Base-by-base conservation (phyloP, 1,139 yeast genomes). In the Zygosaccharomyces sapae region DNA sequence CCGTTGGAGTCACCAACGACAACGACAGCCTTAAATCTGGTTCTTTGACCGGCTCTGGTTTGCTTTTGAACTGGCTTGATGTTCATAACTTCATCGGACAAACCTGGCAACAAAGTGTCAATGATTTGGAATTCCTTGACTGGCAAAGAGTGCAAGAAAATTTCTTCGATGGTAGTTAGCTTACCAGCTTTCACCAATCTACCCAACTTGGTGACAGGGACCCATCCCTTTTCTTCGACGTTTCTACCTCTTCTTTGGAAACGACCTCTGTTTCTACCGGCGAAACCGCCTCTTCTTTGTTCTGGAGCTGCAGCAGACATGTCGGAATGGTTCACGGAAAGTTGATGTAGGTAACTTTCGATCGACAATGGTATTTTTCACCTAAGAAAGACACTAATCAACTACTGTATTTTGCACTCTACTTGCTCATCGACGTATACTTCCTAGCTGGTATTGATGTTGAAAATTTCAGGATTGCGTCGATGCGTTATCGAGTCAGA, bases 11-110 rank as follows among this genome's bases (percentile, higher is more conserved):
- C 98, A 83, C 98, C 98, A 74, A 92, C 89, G 72, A 92, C 90
- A 73, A 94, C 97, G 72, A 92, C 96, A 75, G 97, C 98, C 94
- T 94, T 94, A 86, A 92, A 90, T 83, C 98, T 89, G 79, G 98
- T 92, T 84, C 98, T 92, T 84, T 92, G 98, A 89, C 98, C 98
- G 70, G 98, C 98, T 80, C 96, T 85, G 83, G 98, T 92, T 81
- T 92, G 98, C 85, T 92, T 92, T 81, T 92, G 98, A 67, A 92
- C 98, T 65, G 98, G 95, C 83, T 94, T 86, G 80, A 92, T 92
- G 88, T 89, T 89, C 98, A 92, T 92, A 71, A 94, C 97, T 79
- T 92, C 96, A 74, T 92, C 98, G 79, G 86, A 84, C 73, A 92
- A 85, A 71, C 80, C 85, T 72, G 98, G 98, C 71, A 92, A 83